Conservation (phyloP, 2,329 filamentous ascomycete genomes). For the Reticulascus tulasneorum region DNA sequence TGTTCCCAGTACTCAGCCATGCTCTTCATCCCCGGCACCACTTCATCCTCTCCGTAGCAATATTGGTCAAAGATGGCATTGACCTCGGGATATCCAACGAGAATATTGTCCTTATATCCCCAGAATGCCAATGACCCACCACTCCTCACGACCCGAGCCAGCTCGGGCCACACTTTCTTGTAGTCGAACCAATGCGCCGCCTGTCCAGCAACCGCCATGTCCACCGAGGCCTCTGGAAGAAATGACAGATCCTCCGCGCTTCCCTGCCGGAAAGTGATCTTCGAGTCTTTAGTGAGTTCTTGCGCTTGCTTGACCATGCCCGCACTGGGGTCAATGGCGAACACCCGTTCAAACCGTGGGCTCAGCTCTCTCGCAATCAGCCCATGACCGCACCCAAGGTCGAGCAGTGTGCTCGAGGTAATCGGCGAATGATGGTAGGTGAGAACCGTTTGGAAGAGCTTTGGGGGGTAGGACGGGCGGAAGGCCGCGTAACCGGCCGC, state of each 20-base stretch:
- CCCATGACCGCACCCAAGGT: conserved; percentile 63
- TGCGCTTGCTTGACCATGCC: conserved; percentile 53
- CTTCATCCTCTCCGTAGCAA: conserved; percentile 47
- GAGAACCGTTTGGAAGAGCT: conserved; percentile 51
- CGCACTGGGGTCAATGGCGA: conserved; percentile 54
- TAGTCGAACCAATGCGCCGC: conserved; percentile 67
- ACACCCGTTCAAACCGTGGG: conserved; percentile 44
- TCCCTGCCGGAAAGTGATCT: conserved; percentile 46
- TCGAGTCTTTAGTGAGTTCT: conserved; percentile 33
- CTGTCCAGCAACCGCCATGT: conserved; percentile 49
- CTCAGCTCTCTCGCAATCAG: conserved; percentile 51
- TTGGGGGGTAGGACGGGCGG: conserved; percentile 54
- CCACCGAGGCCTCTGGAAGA: conserved; percentile 43
- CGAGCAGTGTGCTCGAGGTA: conserved; percentile 35
- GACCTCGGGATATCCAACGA: conserved; percentile 48
- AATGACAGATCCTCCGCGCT: conserved; percentile 52
- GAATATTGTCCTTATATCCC: conserved; percentile 62
- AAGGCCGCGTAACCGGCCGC: conserved; percentile 56
- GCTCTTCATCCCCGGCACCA: conserved; percentile 36
- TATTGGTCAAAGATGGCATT: conserved; percentile 52
- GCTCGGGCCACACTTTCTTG: conserved; percentile 47
- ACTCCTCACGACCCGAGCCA: conserved; percentile 47
- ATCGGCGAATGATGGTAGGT: conserved; percentile 43
- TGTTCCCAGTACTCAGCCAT: conserved; percentile 60
- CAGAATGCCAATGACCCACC: conserved; percentile 61